Evolutionary conservation across 2,329 filamentous ascomycete species (phyloP), one percentile per base, ranked within the genome.

Genomic region (Amauroascus verrucosus): DNA sequence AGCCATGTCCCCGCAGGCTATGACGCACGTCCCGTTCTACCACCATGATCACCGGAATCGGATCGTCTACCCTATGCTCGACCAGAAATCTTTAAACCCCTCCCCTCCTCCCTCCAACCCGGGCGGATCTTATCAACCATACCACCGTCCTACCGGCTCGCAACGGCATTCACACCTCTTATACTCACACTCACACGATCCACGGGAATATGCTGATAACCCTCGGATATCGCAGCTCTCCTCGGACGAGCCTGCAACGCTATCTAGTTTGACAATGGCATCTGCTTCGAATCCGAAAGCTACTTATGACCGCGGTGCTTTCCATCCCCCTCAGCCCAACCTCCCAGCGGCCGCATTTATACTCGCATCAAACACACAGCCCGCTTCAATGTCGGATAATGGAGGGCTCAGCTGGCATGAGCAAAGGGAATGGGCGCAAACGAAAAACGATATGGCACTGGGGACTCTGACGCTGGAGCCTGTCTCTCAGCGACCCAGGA

Each of bases 291-390:
- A 38, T 24, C 14, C 52, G 13, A 45, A 47, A 24, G 28, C 32
- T 26, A 16, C 14, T 37, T 22, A 52, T 2, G 13, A 5, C 38
- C 48, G 9, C 28, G 16, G n/a, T 20, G 6, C 14, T 18, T 18
- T 37, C 3, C 52, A 35, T 13, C 11, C 35, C 1, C n/a, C n/a
- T n/a, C 33, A 54, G 2, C 45, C 47, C 16, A 41, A 38, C 16
- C 6, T 51, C 3, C 54, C 54, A 14, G 44, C 51, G 20, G 46
- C 54, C 8, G 54, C 54, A 6, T 48, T 51, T 26, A 54, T 56
- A n/a, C 51, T 56, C 22, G 32, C 41, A 24, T 32, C 48, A 5
- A 41, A 18, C n/a, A 6, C 43, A 37, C 30, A 54, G 18, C 24
- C 51, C n/a, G 51, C 38, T 7, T 54, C 54, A 2, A 46, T 56